Base-by-base conservation (phyloP, 352 stramenopile species). In the Pythium rishiriense region DNA sequence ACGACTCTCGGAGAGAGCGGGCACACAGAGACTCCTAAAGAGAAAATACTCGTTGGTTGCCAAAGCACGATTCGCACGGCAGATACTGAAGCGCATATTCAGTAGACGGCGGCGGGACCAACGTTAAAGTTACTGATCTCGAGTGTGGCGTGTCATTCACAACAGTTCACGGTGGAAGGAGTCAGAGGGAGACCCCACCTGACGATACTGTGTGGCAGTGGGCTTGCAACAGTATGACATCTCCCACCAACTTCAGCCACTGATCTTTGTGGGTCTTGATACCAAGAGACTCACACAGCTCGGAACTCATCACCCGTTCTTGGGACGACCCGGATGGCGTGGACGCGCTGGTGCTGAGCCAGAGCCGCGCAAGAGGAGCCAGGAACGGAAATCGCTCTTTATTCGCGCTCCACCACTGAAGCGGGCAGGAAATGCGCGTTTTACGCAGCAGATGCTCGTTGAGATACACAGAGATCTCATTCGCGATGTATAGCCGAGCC, bases 381-480 rank as follows among this genome's bases (percentile, higher is more conserved):
- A 85, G 37, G 54, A 78, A 75, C 39, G 76, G 74, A 42, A 69
- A 85, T 29, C 72, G 76, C 41, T 79, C 76, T 47, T 66, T 64
- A 60, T 85, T 73, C 29, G 56, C 47, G 10, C 57, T 64, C 74
- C 76, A 85, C 76, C 76, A 85, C 59, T 84, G 60, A 14, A 84
- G 61, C 15, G 76, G 76, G 31, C 69, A 80, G 31, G 58, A n/a
- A 31, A 84, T 68, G 5, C 76, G 68, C 37, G 66, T 70, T 60
- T 80, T 81, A 24, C 76, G 73, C 42, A 70, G 31, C 53, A 80
- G 73, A 39, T 84, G 76, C 62, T 84, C 76, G 25, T 45, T 70
- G 31, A 76, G 28, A 53, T 82, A 84, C 61, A 72, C 63, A 1
- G 59, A 58, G 22, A 82, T 74, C 49, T 84, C 76, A 54, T 81